These are phyloP conservation scores for Saksenaea oblongispora DNA, from an alignment of 371 early-diverging fungal species.

Conservation along the genomic window DNA sequence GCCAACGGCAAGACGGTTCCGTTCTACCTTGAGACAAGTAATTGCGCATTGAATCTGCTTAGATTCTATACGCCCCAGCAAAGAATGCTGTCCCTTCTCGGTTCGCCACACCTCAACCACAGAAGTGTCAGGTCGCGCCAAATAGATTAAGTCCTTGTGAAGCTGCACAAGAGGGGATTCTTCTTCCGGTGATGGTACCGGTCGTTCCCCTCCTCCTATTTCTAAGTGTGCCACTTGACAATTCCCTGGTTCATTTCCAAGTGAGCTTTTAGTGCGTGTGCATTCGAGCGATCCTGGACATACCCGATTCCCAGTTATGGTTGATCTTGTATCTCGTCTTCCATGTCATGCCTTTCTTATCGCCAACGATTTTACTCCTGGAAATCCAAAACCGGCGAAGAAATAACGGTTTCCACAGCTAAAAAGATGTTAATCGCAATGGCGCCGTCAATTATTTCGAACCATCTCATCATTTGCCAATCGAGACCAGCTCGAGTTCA, in stretches of 20 bases:
- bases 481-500: slow-evolving; percentile 39
- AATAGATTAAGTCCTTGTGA: slow-evolving; percentile 13
- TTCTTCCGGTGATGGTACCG: background rate
- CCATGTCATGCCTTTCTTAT: slow-evolving; percentile 29
- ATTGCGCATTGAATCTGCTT: slow-evolving; percentile 1
- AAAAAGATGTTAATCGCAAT: background rate
- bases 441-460: background rate
- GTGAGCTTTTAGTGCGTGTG: background rate
- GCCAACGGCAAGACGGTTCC: slow-evolving; percentile 36
- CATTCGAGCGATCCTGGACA: background rate
- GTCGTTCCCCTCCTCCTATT: background rate
- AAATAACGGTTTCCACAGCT: slow-evolving; percentile 57
- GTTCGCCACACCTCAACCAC: slow-evolving; percentile 20
- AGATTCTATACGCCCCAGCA: background rate
- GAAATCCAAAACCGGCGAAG: slow-evolving; percentile 31
- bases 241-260: slow-evolving; percentile 22
- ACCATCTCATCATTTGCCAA: slow-evolving; percentile 53
- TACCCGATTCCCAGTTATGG: slow-evolving; percentile 52
- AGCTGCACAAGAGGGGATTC: slow-evolving; percentile 13
- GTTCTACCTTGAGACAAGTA: slow-evolving; percentile 24
- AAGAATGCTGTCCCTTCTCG: background rate
- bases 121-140: slow-evolving; percentile 8
- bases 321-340: slow-evolving; percentile 41
- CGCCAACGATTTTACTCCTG: background rate
- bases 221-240: slow-evolving; percentile 22